phyloP scores from a whole-genome alignment of 345 rosid species.

The Turritis glabra region DNA sequence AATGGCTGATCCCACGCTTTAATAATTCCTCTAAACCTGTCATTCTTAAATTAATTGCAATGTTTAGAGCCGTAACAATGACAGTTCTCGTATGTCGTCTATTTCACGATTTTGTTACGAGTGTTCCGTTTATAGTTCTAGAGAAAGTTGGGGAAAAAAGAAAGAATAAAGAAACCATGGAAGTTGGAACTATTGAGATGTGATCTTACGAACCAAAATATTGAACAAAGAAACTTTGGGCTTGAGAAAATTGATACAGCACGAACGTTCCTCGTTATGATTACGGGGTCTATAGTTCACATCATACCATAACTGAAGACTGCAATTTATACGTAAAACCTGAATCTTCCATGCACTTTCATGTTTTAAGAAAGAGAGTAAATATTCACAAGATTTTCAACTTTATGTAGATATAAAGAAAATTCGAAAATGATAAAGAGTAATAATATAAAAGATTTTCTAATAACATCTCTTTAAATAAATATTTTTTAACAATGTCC shows the following conservation, averaged over 20 bases:
- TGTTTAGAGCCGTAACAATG: constrained; percentile 20
- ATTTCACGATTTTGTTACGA: constrained; percentile 9
- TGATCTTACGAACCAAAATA: background rate
- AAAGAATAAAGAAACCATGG: background rate
- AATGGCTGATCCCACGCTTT: background rate
- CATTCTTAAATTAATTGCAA: background rate
- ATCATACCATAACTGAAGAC: background rate
- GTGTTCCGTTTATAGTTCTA: background rate
- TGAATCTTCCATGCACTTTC: background rate
- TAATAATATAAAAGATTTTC: background rate
- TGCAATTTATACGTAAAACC: background rate
- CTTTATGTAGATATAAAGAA: background rate
- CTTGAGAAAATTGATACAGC: too few species aligned
- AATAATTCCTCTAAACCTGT: background rate
- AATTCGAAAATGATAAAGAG: background rate
- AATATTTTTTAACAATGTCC: background rate
- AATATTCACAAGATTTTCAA: background rate
- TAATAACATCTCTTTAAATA: background rate
- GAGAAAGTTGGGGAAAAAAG: background rate
- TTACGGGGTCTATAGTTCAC: background rate
- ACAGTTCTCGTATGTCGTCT: constrained; percentile 1
- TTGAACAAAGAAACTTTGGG: too few species aligned
- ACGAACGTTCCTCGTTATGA: background rate
- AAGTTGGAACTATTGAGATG: background rate
- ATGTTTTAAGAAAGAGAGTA: background rate